Conservation (phyloP, 129 eudicot species). For the Pulicaria dysenterica region DNA sequence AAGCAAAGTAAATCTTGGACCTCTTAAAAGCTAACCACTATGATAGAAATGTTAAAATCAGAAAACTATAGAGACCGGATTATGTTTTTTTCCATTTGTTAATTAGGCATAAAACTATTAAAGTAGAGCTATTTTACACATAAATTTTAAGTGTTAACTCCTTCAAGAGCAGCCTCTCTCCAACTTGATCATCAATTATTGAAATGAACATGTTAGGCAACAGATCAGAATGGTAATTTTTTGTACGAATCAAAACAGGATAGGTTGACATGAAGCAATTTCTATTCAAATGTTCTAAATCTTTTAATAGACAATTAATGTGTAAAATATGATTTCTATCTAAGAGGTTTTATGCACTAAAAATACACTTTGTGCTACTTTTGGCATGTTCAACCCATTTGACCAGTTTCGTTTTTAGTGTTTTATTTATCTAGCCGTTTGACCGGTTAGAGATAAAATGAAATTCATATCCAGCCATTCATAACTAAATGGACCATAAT, state of each 20-base stretch:
- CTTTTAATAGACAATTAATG: background rate
- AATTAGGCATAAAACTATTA: background rate
- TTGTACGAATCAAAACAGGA: background rate
- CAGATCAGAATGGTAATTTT: background rate
- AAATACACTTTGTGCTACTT: background rate
- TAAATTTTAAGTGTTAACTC: background rate
- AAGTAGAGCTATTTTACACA: background rate
- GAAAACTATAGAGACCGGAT: background rate
- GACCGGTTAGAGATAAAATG: background rate
- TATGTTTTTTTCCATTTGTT: slow-evolving; percentile 5
- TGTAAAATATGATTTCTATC: background rate
- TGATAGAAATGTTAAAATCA: background rate
- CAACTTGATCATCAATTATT: background rate
- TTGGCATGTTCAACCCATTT: background rate
- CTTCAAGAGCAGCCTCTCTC: background rate
- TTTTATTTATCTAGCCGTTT: background rate
- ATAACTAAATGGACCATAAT: background rate
- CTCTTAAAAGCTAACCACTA: background rate
- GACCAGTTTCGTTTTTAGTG: background rate
- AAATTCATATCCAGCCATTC: background rate
- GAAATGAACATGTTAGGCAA: background rate
- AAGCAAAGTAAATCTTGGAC: background rate
- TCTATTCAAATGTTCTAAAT: background rate
- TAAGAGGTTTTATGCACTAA: slow-evolving; percentile 2
- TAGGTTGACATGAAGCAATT: background rate